Conservation (phyloP, 2,329 filamentous ascomycete species). For the Fusarium sp. region DNA sequence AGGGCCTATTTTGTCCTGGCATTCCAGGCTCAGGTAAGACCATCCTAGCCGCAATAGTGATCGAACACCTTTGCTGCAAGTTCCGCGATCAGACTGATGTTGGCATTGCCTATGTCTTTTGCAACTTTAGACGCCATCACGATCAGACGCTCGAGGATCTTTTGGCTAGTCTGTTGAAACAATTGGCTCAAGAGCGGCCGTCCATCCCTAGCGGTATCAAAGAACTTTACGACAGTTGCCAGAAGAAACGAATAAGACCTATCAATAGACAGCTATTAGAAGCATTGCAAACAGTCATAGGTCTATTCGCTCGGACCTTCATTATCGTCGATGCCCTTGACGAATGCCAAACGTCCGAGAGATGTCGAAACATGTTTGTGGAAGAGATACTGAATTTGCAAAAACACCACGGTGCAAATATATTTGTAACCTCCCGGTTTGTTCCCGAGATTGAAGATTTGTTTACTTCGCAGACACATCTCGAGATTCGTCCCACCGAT, state of each 20-base stretch:
- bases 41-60: background rate
- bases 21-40: constrained; percentile 15
- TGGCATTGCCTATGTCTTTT: constrained; percentile 6
- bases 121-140: background rate
- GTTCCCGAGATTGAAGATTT: constrained; percentile 28
- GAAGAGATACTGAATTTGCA: constrained; percentile 7
- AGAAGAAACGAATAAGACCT: background rate
- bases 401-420: background rate
- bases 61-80: background rate
- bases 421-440: constrained; percentile 41
- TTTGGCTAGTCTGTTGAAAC: background rate
- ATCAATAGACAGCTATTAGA: background rate
- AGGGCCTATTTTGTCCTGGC: constrained; percentile 3
- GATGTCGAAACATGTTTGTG: constrained; percentile 2
- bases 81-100: background rate
- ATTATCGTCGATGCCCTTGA: background rate
- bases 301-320: background rate
- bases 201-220: background rate
- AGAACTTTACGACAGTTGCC: background rate
- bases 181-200: background rate
- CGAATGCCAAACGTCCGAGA: background rate
- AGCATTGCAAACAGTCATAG: background rate
- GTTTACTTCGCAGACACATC: background rate
- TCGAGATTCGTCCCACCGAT: constrained; percentile 33
- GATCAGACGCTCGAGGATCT: background rate